Base-by-base conservation (phyloP, 768 basidiomycete genomes). In the Pleurotus sapidus region DNA sequence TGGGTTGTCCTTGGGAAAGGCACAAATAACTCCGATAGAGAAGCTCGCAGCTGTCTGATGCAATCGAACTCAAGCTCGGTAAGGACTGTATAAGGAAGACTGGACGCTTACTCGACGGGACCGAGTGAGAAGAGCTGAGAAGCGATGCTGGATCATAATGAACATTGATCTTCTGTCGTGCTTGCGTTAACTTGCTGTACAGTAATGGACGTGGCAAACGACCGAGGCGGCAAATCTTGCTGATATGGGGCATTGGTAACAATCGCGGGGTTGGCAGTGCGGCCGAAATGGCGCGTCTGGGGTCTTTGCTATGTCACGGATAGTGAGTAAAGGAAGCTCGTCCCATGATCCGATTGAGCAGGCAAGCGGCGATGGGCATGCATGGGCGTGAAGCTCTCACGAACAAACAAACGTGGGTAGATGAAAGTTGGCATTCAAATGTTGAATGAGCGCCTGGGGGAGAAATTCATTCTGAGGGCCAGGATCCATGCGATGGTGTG, bases 341-440 rank as follows among this genome's bases (percentile, higher is more conserved):
- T 34, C 30, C 12, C 34, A 51, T 51, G 49, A 51, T 51, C 49
- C 49, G 49, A 51, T 17, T 30, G n/a, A 51, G 8, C 30, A 51
- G 34, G 25, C 23, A 1, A n/a, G 23, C 15, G 25, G 8, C n/a
- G 34, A 18, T n/a, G 18, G 25, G n/a, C 8, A 4, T 34, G 30
- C 30, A 51, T 51, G 23, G 37, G 17, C 20, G 15, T 17, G 2
- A 30, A 9, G n/a, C n/a, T 51, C 49, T 51, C 49, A 51, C 49
- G 49, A 51, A 51, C 15, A 6, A 20, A 24, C 23, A 14, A 20
- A 27, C 47, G 47, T 49, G 47, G 27, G 47, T 49, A 49, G 47
- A 6, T 34, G 2, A 34, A 34, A 20, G 30, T 34, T 34, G 30
- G 30, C 30, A 11, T 34, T 34, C 30, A 34, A 9, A 34, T 34